These are phyloP conservation scores for Herpetomonas samuelpessoai DNA, from an alignment of 208 protist genomes.

Conservation along the genomic window DNA sequence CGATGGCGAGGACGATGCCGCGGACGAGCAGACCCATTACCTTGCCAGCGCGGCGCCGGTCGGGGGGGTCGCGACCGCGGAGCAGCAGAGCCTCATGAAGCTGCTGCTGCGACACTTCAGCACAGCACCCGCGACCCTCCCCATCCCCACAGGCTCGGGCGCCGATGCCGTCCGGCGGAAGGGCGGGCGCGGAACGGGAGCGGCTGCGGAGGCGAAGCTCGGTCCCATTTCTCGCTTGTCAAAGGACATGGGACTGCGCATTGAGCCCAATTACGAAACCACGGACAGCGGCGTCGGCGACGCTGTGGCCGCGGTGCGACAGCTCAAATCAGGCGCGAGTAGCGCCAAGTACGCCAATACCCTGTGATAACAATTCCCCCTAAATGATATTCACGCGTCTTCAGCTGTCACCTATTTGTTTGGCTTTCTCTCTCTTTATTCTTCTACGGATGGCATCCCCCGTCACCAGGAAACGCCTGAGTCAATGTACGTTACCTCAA, in stretches of 20 bases:
- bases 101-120: slow-evolving; percentile 35
- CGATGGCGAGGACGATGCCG: neutral
- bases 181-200: no score
- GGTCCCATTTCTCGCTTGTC: slow-evolving; percentile 23
- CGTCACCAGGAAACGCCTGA: no score
- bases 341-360: slow-evolving; percentile 7
- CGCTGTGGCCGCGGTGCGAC: slow-evolving; percentile 31
- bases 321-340: slow-evolving; percentile 5
- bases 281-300: slow-evolving; percentile 22
- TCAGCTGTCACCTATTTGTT: no score
- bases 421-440: no score
- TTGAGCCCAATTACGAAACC: slow-evolving; percentile 53
- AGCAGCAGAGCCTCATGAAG: slow-evolving; percentile 53
- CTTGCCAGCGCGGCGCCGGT: slow-evolving; percentile 23
- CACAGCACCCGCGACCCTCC: slow-evolving; percentile 13
- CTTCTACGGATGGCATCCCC: no score
- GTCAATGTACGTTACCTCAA: no score
- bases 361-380: slow-evolving; percentile 10
- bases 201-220: no score
- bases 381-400: no score
- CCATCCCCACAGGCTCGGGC: neutral
- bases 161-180: neutral
- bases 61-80: slow-evolving; percentile 34
- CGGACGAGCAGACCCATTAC: neutral
- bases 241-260: slow-evolving; percentile 34